Base-by-base conservation (phyloP, 2,329 filamentous ascomycete species). In the Drechslerella coelobrocha region DNA sequence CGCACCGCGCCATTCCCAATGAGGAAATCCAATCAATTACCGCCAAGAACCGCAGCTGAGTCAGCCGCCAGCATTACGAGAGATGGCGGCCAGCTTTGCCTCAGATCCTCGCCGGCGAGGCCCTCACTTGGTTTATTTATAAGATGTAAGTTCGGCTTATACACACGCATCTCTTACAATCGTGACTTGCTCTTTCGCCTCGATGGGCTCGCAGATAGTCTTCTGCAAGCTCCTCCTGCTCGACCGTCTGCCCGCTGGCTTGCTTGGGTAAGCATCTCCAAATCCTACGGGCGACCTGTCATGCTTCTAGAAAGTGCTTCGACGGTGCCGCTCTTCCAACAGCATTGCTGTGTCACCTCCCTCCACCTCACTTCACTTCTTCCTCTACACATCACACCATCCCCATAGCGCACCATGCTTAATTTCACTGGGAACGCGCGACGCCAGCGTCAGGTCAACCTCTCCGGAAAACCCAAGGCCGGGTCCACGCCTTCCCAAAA, bases 401-500 rank as follows among this genome's bases (percentile, higher is more conserved):
- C 10, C 14, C 41, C 9, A 45, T 19, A 45, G 8, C 17, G 17
- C 41, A 45, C 8, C 4, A 45, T 45, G 41, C 41, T 21, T 17
- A 45, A 45, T 17, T 45, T 45, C 41, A 45, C 41, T 17, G 41
- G 41, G 21, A 45, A 21, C 41, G 21, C 41, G 19, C 41, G 41
- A 45, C 41, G 41, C 4, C 14, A 45, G 41, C 41, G 41, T 45
- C 41, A 45, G 19, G 92, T 99, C 78, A 96, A 97, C 80, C 88
- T 99, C 72, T 94, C 91, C 74, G 93, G 92, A 12, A 72, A 72
- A 23, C 45, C 59, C n/a, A 59, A 54, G 31, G 23, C 59, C 27
- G 34, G 23, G 10, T 26, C 53, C 6, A 23, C 51, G 4, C 29
- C 52, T 19, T 50, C 41, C 21, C 17, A 19, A 23, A 8, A 8